These are phyloP conservation scores for Fusarium sp. DNA, from an alignment of 2,329 filamentous ascomycete genomes.

Conservation along the genomic window DNA sequence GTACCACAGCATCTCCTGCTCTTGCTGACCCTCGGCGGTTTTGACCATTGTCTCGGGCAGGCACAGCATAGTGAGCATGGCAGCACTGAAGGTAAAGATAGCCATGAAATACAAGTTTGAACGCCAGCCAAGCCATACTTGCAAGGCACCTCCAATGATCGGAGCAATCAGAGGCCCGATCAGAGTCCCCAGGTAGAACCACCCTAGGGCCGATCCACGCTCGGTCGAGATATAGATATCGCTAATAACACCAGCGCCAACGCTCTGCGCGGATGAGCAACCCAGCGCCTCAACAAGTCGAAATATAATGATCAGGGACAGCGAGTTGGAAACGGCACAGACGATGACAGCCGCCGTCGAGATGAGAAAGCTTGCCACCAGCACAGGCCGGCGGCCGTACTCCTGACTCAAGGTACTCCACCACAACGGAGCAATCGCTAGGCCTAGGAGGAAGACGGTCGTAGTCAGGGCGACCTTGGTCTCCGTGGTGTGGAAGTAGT, in stretches of 20 bases:
- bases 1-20: not conserved
- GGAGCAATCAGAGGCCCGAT: slow-evolving; percentile 12
- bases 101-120: not conserved
- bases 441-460: not conserved
- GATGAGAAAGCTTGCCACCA: not conserved
- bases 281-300: not conserved
- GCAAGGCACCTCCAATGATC: not conserved
- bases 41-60: not conserved
- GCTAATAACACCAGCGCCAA: slow-evolving; percentile 9
- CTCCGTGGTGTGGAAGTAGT: not conserved
- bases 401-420: not conserved
- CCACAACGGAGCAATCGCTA: not conserved
- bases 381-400: not conserved
- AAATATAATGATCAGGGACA: not conserved
- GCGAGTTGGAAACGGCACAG: not conserved
- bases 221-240: slow-evolving; percentile 18
- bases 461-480: not conserved
- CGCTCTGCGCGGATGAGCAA: not conserved
- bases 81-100: not conserved
- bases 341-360: not conserved
- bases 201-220: slow-evolving; percentile 12
- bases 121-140: not conserved
- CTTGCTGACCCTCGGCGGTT: not conserved
- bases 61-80: not conserved
- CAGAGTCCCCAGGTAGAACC: slow-evolving; percentile 20